Conservation (phyloP, 164 flowering plant genomes). For the Santalum album region DNA sequence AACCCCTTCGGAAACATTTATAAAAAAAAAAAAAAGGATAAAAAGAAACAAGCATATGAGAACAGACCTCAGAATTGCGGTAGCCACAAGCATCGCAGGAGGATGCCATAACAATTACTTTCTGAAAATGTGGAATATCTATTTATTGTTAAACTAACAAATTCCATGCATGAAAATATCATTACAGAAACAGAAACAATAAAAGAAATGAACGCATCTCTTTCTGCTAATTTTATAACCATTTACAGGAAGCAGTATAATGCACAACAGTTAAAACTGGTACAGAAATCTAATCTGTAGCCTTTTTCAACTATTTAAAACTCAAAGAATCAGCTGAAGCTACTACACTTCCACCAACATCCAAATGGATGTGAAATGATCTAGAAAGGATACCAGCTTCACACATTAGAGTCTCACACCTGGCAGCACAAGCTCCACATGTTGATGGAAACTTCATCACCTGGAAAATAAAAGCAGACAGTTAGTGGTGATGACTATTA, state of each 20-base stretch:
- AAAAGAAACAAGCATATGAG: background rate
- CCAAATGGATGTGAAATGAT: background rate
- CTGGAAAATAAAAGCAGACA: slow-evolving; percentile 23
- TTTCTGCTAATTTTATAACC: too few relatives aligned
- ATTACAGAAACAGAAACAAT: too few relatives aligned
- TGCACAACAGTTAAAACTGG: too few relatives aligned
- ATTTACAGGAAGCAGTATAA: too few relatives aligned
- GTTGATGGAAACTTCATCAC: slow-evolving; percentile 97
- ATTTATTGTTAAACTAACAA: slow-evolving; percentile 28
- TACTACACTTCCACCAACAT: background rate
- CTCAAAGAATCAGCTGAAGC: too few relatives aligned
- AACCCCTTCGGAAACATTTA: background rate
- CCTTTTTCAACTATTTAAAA: too few relatives aligned
- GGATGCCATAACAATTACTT: slow-evolving; percentile 96
- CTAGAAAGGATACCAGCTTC: slow-evolving; percentile 75
- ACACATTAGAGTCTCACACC: slow-evolving; percentile 85
- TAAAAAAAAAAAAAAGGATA: background rate
- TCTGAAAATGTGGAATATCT: slow-evolving; percentile 95
- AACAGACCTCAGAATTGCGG: slow-evolving; percentile 86
- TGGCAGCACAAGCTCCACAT: slow-evolving; percentile 73
- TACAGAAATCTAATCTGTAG: too few relatives aligned
- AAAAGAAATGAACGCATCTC: too few relatives aligned
- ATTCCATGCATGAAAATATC: too few relatives aligned
- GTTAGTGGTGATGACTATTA: too few relatives aligned
- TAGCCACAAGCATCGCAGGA: slow-evolving; percentile 90